phyloP scores from a whole-genome alignment of 257 asterid genomes.

The Jasminum sambac region DNA sequence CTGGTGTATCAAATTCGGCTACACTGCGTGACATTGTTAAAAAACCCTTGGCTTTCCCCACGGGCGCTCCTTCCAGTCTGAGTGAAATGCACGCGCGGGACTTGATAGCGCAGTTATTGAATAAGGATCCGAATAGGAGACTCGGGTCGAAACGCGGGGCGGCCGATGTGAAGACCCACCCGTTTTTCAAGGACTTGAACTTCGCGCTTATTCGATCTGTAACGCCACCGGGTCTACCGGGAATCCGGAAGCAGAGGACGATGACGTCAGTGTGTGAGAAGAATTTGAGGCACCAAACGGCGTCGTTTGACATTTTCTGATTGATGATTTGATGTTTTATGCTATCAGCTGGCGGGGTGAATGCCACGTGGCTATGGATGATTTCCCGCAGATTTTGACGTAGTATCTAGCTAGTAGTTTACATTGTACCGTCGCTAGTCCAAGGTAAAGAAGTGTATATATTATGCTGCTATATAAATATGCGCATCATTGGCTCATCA shows the following conservation, averaged over 20 bases:
- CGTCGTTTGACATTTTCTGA: constrained; percentile 58
- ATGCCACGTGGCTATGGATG: not conserved
- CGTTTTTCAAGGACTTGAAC: constrained; percentile 72
- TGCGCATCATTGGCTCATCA: constrained; percentile 15
- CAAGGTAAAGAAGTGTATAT: constrained; percentile 19
- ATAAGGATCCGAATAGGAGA: constrained; percentile 64
- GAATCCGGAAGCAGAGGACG: constrained; percentile 38
- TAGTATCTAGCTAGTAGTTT: constrained; percentile 3
- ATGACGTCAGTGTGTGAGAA: constrained; percentile 18
- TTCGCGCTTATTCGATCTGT: constrained; percentile 72
- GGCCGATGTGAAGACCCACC: constrained; percentile 82
- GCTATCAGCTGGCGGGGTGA: not conserved
- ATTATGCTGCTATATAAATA: constrained; percentile 24
- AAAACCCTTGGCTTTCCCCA: constrained; percentile 50
- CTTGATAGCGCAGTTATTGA: constrained; percentile 53
- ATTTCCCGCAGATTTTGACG: not conserved
- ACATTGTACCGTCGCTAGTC: not conserved
- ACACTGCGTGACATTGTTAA: constrained; percentile 64
- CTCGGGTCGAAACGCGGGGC: constrained; percentile 90
- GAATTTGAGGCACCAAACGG: constrained; percentile 25
- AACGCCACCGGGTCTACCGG: constrained; percentile 51
- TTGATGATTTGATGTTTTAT: not conserved
- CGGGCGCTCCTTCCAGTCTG: constrained; percentile 34
- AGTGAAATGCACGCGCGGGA: constrained; percentile 65
- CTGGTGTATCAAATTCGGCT: constrained; percentile 55